Evolutionary conservation across 257 asterid genomes (phyloP).

Genomic region (Forsythia suspensa): DNA sequence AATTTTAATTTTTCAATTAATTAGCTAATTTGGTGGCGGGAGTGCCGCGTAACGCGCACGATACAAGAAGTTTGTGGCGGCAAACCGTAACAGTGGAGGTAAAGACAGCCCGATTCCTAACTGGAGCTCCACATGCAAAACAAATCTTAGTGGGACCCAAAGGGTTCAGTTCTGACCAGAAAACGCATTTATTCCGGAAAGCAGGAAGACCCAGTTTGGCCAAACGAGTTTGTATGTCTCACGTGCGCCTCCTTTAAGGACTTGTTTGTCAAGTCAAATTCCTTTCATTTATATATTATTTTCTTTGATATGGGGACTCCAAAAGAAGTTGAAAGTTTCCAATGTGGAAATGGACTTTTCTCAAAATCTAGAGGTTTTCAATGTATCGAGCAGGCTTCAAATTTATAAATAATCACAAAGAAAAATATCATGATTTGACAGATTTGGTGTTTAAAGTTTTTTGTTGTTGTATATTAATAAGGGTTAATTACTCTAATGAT

Average conservation of each 20-base stretch:
- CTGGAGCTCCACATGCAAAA: not conserved
- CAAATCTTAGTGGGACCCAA: not conserved
- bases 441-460: no score
- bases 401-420: no score
- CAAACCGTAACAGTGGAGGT: not conserved
- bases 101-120: not conserved
- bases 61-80: not conserved
- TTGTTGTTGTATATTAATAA: no score
- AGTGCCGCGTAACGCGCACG: not conserved
- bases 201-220: not conserved
- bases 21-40: not conserved
- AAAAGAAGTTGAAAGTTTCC: no score
- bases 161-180: not conserved
- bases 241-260: not conserved
- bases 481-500: no score
- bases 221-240: not conserved
- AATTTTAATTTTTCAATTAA: not conserved
- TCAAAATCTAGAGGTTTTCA: no score
- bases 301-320: no score
- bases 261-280: not conserved
- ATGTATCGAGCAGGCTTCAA: no score
- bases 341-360: no score
- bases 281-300: not conserved
- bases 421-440: no score
- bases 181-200: not conserved